Base-by-base conservation (phyloP, 169 alveolate genomes). In the Eimeria praecox region DNA sequence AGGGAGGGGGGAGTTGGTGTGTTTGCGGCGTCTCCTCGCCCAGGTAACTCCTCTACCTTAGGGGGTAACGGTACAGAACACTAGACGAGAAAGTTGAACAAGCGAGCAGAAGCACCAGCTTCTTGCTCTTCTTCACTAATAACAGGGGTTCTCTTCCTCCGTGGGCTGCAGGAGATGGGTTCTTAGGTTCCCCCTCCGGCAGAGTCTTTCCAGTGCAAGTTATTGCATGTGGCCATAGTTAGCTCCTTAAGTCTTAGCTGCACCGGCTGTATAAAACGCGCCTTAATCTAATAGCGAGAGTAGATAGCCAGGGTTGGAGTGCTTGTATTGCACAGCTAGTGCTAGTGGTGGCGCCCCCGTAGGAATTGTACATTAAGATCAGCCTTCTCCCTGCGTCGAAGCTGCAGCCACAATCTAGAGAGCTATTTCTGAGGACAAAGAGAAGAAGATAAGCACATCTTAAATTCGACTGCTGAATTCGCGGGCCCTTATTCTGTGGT, bases 11-110 rank as follows among this genome's bases (percentile, higher is more conserved):
- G 75, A 38, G 40, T 64, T n/a, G 75, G 75, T 4, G 75, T 38
- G 0, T 27, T 24, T 24, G 75, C 40, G 14, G 75, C 40, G 75
- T 64, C 38, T 64, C 75, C 75, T 64, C 38, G 40, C 38, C 0
- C 75, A 64, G 75, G 75, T 64, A n/a, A 64, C 38, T 64, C 75
- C 16, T 64, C 75, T 64, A 64, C 75, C 75, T 64, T 64, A 64
- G n/a, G 38, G 12, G 40, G 38, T 27, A 64, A 18, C 38, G 75
- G 12, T 27, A 5, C 75, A 64, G n/a, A 64, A 8, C 35, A 27
- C 75, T 64, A 64, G 35, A 0, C 16, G 75, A 27, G 35, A n/a
- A 27, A 64, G 16, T 0, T 27, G 35, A 64, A 64, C 75, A n/a
- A 9, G n/a, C 35, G 75, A 64, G 75, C 75, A 64, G 38, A 35